A percentile compares a stretch with the other conserved stretches of the same genome.
These are phyloP conservation scores for Corylus heterophylla DNA, from an alignment of 306 rosid species.

Conservation along the genomic window DNA sequence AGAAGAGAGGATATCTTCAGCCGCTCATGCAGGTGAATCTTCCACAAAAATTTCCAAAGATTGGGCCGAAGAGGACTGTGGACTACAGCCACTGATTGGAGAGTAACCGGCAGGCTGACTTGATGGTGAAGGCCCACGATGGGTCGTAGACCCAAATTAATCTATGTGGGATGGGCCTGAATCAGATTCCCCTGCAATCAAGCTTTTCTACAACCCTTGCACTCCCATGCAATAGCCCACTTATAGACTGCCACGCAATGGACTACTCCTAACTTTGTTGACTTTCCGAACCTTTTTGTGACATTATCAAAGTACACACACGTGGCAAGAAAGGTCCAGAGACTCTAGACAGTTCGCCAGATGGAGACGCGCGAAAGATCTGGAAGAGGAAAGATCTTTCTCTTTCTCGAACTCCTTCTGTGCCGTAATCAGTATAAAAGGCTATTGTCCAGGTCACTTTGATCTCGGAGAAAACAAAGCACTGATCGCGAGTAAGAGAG, in stretches of 20 bases:
- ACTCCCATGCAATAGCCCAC: background rate
- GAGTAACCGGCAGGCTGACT: too few species aligned
- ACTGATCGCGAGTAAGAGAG: background rate
- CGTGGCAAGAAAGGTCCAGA: conserved; percentile 34
- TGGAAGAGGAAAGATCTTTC: conserved; percentile 18
- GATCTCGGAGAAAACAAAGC: background rate
- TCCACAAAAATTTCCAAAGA: too few species aligned
- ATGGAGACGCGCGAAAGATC: conserved; percentile 47
- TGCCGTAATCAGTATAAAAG: conserved; percentile 2
- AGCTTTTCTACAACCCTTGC: background rate
- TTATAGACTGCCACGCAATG: background rate
- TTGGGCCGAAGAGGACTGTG: too few species aligned
- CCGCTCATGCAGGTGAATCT: too few species aligned
- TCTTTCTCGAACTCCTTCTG: background rate
- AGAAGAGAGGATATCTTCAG: too few species aligned
- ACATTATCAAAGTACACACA: background rate
- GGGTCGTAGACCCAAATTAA: too few species aligned
- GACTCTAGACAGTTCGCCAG: conserved; percentile 30
- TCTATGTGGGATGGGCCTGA: too few species aligned
- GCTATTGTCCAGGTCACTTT: fast-evolving
- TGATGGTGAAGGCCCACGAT: too few species aligned
- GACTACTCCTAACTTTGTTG: too few species aligned
- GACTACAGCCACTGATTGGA: too few species aligned
- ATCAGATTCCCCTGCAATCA: background rate
- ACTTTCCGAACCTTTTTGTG: too few species aligned